A percentile compares a stretch with the other conserved stretches of the same genome.
Evolutionary conservation across 257 asterid genomes (phyloP).

Genomic region (Solanum dulcamara): DNA sequence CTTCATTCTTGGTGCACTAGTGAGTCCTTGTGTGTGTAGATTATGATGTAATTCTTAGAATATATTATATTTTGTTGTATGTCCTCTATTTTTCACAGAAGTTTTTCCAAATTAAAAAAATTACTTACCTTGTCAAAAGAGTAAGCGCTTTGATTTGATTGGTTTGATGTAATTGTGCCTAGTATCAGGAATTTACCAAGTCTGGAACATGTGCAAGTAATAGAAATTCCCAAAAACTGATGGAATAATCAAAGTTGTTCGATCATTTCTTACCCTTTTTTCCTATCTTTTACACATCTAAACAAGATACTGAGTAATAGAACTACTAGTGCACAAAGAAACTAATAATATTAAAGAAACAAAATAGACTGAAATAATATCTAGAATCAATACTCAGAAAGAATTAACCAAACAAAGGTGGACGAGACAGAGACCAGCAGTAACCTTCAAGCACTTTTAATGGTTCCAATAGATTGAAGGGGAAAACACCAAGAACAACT

Average conservation of each 20-base stretch:
- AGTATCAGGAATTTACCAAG: background rate
- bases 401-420: background rate
- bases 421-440: slow-evolving; percentile 1
- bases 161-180: background rate
- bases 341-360: background rate
- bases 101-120: background rate
- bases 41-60: background rate
- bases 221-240: background rate
- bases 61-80: background rate
- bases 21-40: background rate
- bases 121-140: background rate
- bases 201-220: background rate
- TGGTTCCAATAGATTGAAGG: background rate
- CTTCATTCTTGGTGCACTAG: background rate
- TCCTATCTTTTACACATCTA: background rate
- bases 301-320: background rate
- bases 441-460: background rate
- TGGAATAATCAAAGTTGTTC: background rate
- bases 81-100: background rate
- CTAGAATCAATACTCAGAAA: background rate
- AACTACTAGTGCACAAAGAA: background rate
- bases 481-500: slow-evolving; percentile 11
- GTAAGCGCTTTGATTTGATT: background rate
- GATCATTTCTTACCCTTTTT: background rate
- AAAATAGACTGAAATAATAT: background rate